A percentile compares a stretch with the other conserved stretches of the same genome.
Conservation (phyloP, 805 yeast species). For the Metschnikowia cerradonensis region DNA sequence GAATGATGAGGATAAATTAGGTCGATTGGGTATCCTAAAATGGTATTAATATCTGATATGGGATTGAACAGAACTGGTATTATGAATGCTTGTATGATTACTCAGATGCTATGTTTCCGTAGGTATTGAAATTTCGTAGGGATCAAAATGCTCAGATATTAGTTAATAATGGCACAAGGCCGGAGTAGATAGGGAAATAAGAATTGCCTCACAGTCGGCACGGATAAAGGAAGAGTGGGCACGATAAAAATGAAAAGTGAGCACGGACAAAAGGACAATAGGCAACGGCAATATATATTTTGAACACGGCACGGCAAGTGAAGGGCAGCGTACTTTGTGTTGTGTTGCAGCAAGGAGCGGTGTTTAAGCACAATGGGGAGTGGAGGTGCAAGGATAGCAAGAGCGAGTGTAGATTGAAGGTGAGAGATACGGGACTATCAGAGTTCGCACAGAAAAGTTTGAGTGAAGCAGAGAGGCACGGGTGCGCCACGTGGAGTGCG, state of each 20-base stretch:
- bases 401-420: background rate
- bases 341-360: background rate
- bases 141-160: no score
- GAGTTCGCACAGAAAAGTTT: conserved; percentile 4
- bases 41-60: no score
- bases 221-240: background rate
- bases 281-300: background rate
- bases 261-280: no score
- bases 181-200: background rate
- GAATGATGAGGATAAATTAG: no score
- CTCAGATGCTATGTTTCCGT: no score
- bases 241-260: background rate
- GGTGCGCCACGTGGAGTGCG: background rate
- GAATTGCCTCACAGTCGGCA: background rate
- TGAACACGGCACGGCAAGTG: background rate
- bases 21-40: no score
- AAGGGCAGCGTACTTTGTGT: background rate
- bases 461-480: conserved; percentile 1
- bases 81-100: no score
- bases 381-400: background rate
- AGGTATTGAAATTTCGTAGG: no score
- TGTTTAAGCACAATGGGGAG: background rate
- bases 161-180: background rate
- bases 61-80: no score
- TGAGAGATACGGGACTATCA: conserved; percentile 1